phyloP scores from a whole-genome alignment of 495 filamentous ascomycete genomes.

The Podospora pseudoanserina region DNA sequence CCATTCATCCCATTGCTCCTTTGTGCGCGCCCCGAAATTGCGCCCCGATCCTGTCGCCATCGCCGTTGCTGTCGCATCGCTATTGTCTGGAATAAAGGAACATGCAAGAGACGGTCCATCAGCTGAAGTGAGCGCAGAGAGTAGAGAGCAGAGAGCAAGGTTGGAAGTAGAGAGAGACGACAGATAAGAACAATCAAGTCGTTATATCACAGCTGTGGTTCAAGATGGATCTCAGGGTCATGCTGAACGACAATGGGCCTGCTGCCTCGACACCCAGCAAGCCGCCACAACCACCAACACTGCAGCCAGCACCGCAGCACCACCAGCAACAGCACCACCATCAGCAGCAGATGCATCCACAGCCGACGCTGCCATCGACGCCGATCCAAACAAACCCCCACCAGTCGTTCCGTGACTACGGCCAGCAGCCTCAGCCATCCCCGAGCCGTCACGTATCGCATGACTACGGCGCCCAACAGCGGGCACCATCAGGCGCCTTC shows the following conservation, averaged over 20 bases:
- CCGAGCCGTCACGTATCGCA: constrained; percentile 38
- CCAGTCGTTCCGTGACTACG: constrained; percentile 47
- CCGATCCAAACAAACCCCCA: constrained; percentile 42
- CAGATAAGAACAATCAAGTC: neutral
- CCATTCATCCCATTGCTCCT: constrained; percentile 7
- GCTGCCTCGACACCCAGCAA: constrained; percentile 28
- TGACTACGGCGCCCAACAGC: constrained; percentile 38
- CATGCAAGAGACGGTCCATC: constrained; percentile 13
- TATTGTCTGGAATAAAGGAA: constrained; percentile 17
- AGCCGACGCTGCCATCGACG: constrained; percentile 44
- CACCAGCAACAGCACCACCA: constrained; percentile 27
- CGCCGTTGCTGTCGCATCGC: neutral
- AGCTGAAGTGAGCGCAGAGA: neutral
- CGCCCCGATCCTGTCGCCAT: neutral
- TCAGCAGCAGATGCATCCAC: constrained; percentile 24
- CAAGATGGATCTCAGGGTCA: constrained; percentile 55
- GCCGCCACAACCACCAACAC: constrained; percentile 24
- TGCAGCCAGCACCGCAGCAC: constrained; percentile 24
- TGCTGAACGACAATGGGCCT: constrained; percentile 48
- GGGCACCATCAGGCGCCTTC: constrained; percentile 31
- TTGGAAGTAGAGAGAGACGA: constrained; percentile 4
- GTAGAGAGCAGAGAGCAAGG: neutral
- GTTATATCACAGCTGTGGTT: neutral
- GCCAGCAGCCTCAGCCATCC: constrained; percentile 41
- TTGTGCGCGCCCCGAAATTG: constrained; percentile 4